Base-by-base conservation (phyloP, 208 protist genomes). In the Leishmania turanica region DNA sequence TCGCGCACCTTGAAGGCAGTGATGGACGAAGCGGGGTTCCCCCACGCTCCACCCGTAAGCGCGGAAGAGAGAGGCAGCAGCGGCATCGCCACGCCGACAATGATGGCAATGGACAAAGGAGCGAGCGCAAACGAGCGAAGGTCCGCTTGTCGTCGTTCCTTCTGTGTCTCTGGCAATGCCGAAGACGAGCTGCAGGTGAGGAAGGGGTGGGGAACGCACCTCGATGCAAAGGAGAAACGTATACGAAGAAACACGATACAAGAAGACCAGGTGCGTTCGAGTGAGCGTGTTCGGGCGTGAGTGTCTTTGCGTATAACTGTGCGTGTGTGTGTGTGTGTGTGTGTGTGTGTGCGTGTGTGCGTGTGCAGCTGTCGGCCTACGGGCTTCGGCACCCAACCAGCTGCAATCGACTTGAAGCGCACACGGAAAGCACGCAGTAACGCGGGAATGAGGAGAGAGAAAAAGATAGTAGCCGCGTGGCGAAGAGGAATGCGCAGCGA, bases 1-100 rank as follows among this genome's bases (percentile, higher is more conserved):
- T 88, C 64, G 60, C 86, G 83, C 56, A 81, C 81, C 17, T 82
- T 84, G 75, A 78, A 87, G 5, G 79, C 58, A 21, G 72, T 60
- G 47, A 87, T 83, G n/a, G 79, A 83, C 24, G 27, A 40, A 4
- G 66, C 19, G 9, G 76, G 4, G 2, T n/a, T 1, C 15, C 40
- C 64, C 31, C 27, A 21, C 34, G 62, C 45, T 64, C 76, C 27
- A n/a, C 62, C 34, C 19, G 13, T 17, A 62, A 68, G 19, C 8
- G 42, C 7, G 15, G 60, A 34, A 49, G 75, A 64, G 9, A 71
- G 56, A 21, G 17, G 45, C 27, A 71, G 45, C 56, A 42, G 1
- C 37, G 75, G 74, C 74, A 77, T 77, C 19, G 60, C 27, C 47
- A 31, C 27, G 45, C 47, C 45, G 1, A 34, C 45, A 73, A 27